Evolutionary conservation across 2,329 filamentous ascomycete genomes (phyloP), one percentile per base, ranked within the genome.

Genomic region (Penicillium sumatraense): DNA sequence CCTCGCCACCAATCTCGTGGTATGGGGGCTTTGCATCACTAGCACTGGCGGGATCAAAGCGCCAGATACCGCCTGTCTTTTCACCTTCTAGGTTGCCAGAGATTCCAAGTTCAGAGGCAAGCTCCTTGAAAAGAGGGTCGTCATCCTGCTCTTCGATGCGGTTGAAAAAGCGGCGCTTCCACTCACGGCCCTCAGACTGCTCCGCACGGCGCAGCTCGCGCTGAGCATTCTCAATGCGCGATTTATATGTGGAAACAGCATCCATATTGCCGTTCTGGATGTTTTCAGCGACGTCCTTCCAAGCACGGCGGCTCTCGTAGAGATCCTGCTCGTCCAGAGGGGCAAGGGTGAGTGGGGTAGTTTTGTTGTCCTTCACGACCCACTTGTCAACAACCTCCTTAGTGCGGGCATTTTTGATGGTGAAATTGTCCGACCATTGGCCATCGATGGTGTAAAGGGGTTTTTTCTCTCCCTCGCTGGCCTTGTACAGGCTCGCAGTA

Each of bases 191-290:
- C 64, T 92, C 89, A n/a, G 83, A 81, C 66, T 85, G 86, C 73
- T 97, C 93, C 68, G 85, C 81, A 71, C 85, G 84, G 60, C 93
- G 86, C 77, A 86, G 81, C 73, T 84, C 90, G 13, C 92, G 86
- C 80, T 98, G 93, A 31, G 88, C 86, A 64, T 91, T 90, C 76
- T 98, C 95, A 61, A 98, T 96, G 75, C 91, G 90, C 54, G 84
- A 84, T 81, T 98, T 98, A 72, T 96, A 90, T 13, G 77, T 70
- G 1, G 86, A 86, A 0, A 91, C 91, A 4, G 83, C 78, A 64
- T 96, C 91, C 84, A 97, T 91, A 72, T 97, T 91, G 54, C 91
- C 90, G 63, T 83, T 85, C 53, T 85, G 82, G 66, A 98, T 95
- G 44, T 88, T 91, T 26, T 85, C 84, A 0, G 91, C 91, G 23